phyloP scores from a whole-genome alignment of 208 protist genomes.

The Trypanosomatidae sp. region DNA sequence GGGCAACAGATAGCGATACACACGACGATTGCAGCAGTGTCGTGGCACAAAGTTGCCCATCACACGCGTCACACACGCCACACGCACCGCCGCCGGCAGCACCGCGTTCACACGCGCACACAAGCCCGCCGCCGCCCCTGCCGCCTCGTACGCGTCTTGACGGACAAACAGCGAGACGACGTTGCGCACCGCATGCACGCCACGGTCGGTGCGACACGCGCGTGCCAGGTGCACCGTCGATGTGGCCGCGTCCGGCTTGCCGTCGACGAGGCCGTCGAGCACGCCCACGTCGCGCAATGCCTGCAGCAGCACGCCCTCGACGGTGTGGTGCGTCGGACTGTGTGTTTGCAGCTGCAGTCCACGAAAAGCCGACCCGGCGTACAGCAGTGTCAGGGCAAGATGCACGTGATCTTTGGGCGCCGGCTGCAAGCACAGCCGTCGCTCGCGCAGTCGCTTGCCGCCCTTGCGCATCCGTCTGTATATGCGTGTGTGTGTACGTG shows the following conservation, averaged over 20 bases:
- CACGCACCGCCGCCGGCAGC: slow-evolving; percentile 24
- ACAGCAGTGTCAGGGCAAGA: slow-evolving; percentile 49
- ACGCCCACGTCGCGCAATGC: slow-evolving; percentile 44
- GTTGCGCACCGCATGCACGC: slow-evolving; percentile 76
- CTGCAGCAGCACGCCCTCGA: slow-evolving; percentile 72
- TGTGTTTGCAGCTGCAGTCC: slow-evolving; percentile 76
- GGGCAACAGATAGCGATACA: slow-evolving; percentile 75
- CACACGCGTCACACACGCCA: slow-evolving; percentile 32
- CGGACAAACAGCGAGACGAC: slow-evolving; percentile 54
- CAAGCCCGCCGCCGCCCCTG: slow-evolving; percentile 15
- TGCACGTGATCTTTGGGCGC: slow-evolving; percentile 43
- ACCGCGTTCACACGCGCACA: slow-evolving; percentile 14
- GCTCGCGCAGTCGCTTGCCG: slow-evolving; percentile 12
- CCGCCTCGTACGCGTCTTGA: slow-evolving; percentile 9
- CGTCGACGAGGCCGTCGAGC: slow-evolving; percentile 17
- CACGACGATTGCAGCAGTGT: slow-evolving; percentile 54
- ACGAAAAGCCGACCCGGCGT: slow-evolving; percentile 47
- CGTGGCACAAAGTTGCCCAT: slow-evolving; percentile 64
- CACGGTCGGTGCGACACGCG: slow-evolving; percentile 72
- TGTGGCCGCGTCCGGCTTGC: background rate
- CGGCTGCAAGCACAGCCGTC: slow-evolving; percentile 18
- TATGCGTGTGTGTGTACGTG: slow-evolving; percentile 5
- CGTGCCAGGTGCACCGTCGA: slow-evolving; percentile 36
- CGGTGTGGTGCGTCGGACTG: slow-evolving; percentile 56
- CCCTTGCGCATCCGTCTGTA: no score